A percentile compares a stretch with the other conserved stretches of the same genome.
phyloP scores from a whole-genome alignment of 1,284 basidiomycete genomes.

The Erythrobasidium hasegawianum region DNA sequence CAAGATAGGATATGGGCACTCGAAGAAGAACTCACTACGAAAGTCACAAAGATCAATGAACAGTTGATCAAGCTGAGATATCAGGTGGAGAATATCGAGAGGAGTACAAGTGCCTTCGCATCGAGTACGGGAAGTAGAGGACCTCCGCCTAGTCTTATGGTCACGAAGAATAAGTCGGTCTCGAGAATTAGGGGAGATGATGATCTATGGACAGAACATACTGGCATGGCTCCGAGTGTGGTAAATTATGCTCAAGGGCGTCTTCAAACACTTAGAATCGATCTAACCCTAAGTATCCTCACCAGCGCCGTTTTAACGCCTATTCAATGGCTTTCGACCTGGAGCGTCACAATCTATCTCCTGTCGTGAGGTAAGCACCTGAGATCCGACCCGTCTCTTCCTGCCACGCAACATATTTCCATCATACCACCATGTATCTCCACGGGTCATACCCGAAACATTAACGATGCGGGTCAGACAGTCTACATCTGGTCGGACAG shows the following conservation, averaged over 20 bases:
- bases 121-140: conserved; percentile 1
- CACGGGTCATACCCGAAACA: no score
- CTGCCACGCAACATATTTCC: no score
- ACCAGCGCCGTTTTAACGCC: no score
- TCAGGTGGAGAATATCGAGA: conserved; percentile 2
- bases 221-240: conserved; percentile 19
- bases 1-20: conserved; percentile 1
- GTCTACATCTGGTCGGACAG: no score
- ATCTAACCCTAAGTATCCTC: no score
- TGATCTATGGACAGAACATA: conserved; percentile 26
- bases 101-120: neutral
- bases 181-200: conserved; percentile 10
- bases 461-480: no score
- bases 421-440: neutral
- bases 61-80: conserved; percentile 1
- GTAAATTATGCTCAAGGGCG: neutral
- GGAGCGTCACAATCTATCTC: conserved; percentile 16
- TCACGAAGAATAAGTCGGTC: conserved; percentile 8
- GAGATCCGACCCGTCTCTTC: no score
- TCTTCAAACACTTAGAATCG: no score
- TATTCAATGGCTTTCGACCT: conserved; percentile 13
- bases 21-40: neutral
- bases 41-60: conserved; percentile 3
- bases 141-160: conserved; percentile 8
- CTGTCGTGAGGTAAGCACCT: conserved; percentile 17